A percentile compares a stretch with the other conserved stretches of the same genome.
phyloP scores from a whole-genome alignment of 208 protist species.

The Giardia duodenalis region DNA sequence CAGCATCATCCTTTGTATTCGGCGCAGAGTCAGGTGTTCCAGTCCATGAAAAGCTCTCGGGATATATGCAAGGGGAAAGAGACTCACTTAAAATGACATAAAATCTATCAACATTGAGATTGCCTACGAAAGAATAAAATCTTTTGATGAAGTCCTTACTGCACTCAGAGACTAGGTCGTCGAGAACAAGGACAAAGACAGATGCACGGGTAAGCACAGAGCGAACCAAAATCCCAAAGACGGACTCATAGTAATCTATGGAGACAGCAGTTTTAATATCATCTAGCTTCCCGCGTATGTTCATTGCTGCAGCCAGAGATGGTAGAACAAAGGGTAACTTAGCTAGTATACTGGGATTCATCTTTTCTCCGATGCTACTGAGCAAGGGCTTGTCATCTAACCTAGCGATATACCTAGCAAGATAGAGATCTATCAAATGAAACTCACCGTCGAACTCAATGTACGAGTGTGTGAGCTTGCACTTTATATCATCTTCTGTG shows the following conservation, averaged over 20 bases:
- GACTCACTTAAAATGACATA: not conserved
- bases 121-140: not conserved
- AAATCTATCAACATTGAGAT: not conserved
- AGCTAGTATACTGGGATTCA: too few relatives aligned
- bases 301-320: too few relatives aligned
- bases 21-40: not conserved
- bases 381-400: too few relatives aligned
- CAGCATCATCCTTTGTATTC: not conserved
- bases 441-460: too few relatives aligned
- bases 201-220: not conserved
- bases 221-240: not conserved
- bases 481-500: not conserved
- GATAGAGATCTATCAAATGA: not conserved
- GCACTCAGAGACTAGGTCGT: not conserved
- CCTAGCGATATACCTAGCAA: not conserved
- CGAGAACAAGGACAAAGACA: not conserved
- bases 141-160: not conserved
- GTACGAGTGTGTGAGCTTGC: not conserved
- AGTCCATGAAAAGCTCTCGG: not conserved
- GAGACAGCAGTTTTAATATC: not conserved
- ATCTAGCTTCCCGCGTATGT: too few relatives aligned
- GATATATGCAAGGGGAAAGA: not conserved
- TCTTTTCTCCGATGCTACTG: too few relatives aligned
- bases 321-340: too few relatives aligned
- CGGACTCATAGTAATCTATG: not conserved